Conservation (phyloP, 1,139 yeast species). For the Pichia sp. region DNA sequence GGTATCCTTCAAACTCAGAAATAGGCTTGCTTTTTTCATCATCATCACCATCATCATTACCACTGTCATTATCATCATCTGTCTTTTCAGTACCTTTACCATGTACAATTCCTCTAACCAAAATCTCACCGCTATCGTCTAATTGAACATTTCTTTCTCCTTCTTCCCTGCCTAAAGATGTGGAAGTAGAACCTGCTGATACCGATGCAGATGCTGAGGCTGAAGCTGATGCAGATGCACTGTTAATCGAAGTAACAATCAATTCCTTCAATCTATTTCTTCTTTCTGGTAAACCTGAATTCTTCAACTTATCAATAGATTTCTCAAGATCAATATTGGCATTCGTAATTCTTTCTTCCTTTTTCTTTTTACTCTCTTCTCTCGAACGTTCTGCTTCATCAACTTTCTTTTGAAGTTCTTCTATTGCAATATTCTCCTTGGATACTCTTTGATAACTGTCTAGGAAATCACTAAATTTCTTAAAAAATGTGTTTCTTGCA, state of each 20-base stretch:
- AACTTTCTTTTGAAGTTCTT: constrained; percentile 71
- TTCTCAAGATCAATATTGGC: constrained; percentile 62
- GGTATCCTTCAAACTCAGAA: constrained; percentile 9
- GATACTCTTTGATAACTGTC: constrained; percentile 72
- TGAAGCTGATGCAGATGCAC: constrained; percentile 5
- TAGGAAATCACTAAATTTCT: constrained; percentile 71
- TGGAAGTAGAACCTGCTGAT: neutral
- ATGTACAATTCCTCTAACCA: neutral
- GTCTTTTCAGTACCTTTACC: neutral
- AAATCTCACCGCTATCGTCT: neutral
- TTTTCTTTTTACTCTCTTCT: constrained; percentile 38
- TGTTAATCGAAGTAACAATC: constrained; percentile 13
- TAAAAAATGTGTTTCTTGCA: constrained; percentile 65
- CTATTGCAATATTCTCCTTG: constrained; percentile 67
- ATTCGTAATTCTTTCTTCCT: constrained; percentile 27
- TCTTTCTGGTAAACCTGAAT: constrained; percentile 58
- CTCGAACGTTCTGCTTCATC: constrained; percentile 66
- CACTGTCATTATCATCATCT: neutral
- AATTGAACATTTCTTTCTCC: neutral
- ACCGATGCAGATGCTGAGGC: neutral
- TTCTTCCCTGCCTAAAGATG: neutral
- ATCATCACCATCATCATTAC: neutral
- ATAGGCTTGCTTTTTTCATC: neutral
- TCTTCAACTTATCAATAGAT: constrained; percentile 62
- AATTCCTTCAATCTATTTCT: constrained; percentile 15